Evolutionary conservation across 1,284 basidiomycete species (phyloP), one percentile per base, ranked within the genome.

Genomic region (Sporisorium scitamineum): DNA sequence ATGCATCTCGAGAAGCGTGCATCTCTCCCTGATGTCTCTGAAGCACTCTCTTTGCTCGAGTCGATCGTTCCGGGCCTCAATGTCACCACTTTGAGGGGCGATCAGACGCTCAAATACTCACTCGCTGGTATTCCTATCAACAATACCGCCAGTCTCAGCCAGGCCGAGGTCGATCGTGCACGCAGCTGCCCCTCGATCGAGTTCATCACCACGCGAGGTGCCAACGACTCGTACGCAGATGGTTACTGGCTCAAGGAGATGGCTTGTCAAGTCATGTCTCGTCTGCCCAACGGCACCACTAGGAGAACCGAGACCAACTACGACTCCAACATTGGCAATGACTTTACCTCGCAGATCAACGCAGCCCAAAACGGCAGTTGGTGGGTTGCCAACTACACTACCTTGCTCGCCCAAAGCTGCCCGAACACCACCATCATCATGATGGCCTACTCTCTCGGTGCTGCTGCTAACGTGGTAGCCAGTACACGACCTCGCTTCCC

Each of bases 351-450:
- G 6, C 64, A 67, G 47, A 47, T 67, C 54, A 61, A 52, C 24
- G 53, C 57, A 5, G 64, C 64, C 3, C 47, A 54, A 11, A 22
- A 41, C 20, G 64, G 64, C 14, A 67, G 64, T 52, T 67, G 48
- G 47, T 67, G 64, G 64, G 48, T 61, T 2, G 52, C 64, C 39
- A 67, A 67, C 26, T 67, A 67, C 54, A 67, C 64, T 3, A 67
- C 64, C 5, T 34, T 67, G 16, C 47, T 67, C 10, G 64, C 64
- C 0, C 64, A 67, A 20, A 67, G 57, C 48, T 67, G 64, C 39
- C 64, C 64, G 11, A 61, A 67, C 54, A 67, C 64, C 29, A 67
- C 56, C 39, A 67, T 67, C 57, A 67, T 67, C 29, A 67, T 67
- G 64, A 60, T 67, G 64, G 64, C 64, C 4, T 67, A 67, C 48